Conservation (phyloP, 2,329 filamentous ascomycete species). For the Fusarium subglutinans region DNA sequence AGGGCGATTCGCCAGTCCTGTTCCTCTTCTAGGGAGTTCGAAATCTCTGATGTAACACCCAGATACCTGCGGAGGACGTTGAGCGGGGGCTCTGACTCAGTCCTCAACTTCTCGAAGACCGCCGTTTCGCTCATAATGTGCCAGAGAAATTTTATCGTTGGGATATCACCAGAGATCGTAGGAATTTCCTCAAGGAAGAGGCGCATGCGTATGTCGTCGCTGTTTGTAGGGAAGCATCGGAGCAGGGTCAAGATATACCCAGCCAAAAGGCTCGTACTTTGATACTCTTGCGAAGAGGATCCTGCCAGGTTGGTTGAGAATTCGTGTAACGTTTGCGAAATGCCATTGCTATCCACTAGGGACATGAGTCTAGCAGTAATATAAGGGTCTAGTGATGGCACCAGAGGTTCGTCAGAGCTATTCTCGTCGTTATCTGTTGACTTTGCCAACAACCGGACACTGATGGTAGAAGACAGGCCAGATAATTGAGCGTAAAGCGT, state of each 20-base stretch:
- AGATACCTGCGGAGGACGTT: conserved; percentile 47
- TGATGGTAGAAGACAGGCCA: conserved; percentile 60
- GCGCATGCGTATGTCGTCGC: conserved; percentile 94
- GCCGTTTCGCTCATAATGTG: conserved; percentile 61
- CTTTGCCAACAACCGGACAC: conserved; percentile 51
- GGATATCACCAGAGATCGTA: conserved; percentile 64
- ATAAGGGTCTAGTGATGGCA: conserved; percentile 59
- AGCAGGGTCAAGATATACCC: conserved; percentile 88
- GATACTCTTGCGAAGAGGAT: conserved; percentile 45
- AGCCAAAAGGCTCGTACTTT: conserved; percentile 72
- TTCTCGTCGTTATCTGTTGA: conserved; percentile 30
- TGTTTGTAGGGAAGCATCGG: conserved; percentile 81
- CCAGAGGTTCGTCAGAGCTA: conserved; percentile 24
- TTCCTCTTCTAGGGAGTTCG: conserved; percentile 42
- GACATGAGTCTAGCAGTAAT: conserved; percentile 73
- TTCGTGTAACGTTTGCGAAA: conserved; percentile 59
- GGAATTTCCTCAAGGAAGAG: conserved; percentile 71
- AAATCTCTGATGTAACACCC: conserved; percentile 39
- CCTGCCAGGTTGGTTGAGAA: conserved; percentile 46
- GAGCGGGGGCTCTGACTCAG: conserved; percentile 44
- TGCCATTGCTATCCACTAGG: conserved; percentile 78
- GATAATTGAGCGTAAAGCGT: conserved; percentile 65
- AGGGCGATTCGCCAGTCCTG: conserved; percentile 88
- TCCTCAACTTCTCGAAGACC: conserved; percentile 48
- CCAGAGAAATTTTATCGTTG: conserved; percentile 79